Evolutionary conservation across 805 yeast genomes (phyloP).

Genomic region (Myxozyma lipomycoides): DNA sequence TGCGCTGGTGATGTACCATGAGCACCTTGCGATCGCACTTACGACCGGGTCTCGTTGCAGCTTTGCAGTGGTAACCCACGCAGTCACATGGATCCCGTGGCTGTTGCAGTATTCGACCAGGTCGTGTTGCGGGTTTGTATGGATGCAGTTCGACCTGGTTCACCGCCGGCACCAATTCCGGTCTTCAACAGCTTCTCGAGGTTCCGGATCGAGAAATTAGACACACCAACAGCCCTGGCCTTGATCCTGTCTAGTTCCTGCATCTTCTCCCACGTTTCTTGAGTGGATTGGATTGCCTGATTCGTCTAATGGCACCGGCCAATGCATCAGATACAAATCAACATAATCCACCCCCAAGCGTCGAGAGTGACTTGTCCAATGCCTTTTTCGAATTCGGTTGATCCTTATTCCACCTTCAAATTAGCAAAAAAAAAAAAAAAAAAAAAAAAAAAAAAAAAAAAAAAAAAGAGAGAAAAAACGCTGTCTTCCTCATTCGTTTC

Average conservation of each 20-base stretch:
- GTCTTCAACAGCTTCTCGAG: conserved; percentile 12
- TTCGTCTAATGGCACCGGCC: conserved; percentile 63
- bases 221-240: conserved; percentile 68
- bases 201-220: conserved; percentile 53
- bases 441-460: background rate
- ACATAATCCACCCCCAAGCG: conserved; percentile 70
- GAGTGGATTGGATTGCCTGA: conserved; percentile 36
- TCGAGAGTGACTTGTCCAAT: conserved; percentile 53
- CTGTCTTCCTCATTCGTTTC: conserved; percentile 46
- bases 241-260: conserved; percentile 53
- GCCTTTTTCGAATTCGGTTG: conserved; percentile 45
- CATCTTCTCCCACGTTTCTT: conserved; percentile 60
- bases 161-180: conserved; percentile 55
- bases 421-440: too few species aligned
- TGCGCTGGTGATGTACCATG: conserved; percentile 49
- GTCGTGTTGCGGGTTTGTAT: conserved; percentile 57
- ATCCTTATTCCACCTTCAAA: conserved; percentile 43
- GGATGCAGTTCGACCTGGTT: conserved; percentile 80
- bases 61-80: conserved; percentile 67
- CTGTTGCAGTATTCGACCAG: conserved; percentile 49
- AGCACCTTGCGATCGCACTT: conserved; percentile 50
- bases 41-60: conserved; percentile 41
- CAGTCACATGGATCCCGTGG: conserved; percentile 57
- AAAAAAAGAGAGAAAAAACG: too few species aligned
- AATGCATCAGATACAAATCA: conserved; percentile 73